These are phyloP conservation scores for Plasmodium gallinaceum DNA, from an alignment of 169 alveolate species.

Conservation along the genomic window DNA sequence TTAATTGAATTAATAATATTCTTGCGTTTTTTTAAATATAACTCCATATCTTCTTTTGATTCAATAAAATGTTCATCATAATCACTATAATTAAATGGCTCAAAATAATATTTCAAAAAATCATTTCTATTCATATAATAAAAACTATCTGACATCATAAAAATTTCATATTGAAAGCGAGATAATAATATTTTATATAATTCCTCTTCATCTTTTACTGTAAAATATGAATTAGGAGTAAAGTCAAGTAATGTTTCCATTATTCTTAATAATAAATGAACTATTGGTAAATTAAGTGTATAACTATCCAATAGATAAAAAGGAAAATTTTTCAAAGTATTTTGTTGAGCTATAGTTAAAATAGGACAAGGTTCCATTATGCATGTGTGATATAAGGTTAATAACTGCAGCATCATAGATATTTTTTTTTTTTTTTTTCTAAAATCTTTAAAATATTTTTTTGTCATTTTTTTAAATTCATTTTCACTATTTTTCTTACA, in stretches of 20 bases:
- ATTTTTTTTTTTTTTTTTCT: conserved; percentile 52
- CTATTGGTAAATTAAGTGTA: conserved; percentile 82
- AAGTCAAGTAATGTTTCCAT: conserved; percentile 85
- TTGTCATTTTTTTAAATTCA: conserved; percentile 61
- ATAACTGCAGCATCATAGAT: conserved; percentile 65
- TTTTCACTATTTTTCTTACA: conserved; percentile 45
- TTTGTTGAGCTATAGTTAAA: conserved; percentile 70
- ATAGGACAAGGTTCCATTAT: conserved; percentile 73
- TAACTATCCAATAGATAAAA: conserved; percentile 78
- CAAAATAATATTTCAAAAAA: conserved; percentile 39
- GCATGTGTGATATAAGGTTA: conserved; percentile 67
- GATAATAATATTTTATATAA: conserved; percentile 81
- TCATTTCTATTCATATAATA: conserved; percentile 51
- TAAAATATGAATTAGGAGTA: conserved; percentile 81
- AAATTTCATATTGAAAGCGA: conserved; percentile 85
- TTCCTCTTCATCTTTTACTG: conserved; percentile 81
- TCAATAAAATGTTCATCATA: conserved; percentile 49
- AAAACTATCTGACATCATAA: conserved; percentile 77
- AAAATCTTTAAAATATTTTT: conserved; percentile 38
- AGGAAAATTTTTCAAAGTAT: conserved; percentile 79
- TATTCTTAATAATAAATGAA: conserved; percentile 82
- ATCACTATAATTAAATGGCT: conserved; percentile 33
- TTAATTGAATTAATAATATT: neutral
- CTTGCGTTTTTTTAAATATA: neutral
- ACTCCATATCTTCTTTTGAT: conserved; percentile 3